Base-by-base conservation (phyloP, 169 alveolate genomes). In the Plasmodium chabaudi region DNA sequence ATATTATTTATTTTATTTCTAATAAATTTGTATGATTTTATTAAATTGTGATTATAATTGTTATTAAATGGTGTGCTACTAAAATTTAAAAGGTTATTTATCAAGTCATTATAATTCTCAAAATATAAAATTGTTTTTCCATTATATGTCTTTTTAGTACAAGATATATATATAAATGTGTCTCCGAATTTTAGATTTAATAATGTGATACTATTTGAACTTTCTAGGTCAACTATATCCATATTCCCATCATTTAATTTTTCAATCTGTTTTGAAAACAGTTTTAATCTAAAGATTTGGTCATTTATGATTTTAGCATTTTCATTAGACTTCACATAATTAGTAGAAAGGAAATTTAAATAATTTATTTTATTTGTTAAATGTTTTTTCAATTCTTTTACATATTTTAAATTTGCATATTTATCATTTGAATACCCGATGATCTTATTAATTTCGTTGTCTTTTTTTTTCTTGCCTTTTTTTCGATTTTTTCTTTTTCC, bases 111-210 rank as follows among this genome's bases (percentile, higher is more conserved):
- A 64, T 86, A 86, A 71, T 59, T 70, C 34, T 86, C 91, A 53
- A 86, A 86, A 15, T 63, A 57, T 23, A 69, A 71, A 15, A 86
- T 71, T n/a, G 91, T 86, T 63, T 86, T 86, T 39, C 91, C 91
- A 55, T 86, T 86, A 23, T 70, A 70, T 15, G 91, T 70, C 21
- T 61, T 68, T 51, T 68, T 86, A 3, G 90, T 67, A 61, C 90
- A 82, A 19, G 68, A 47, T 55, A 82, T 65, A 34, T 67, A 82
- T 53, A 82, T 61, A 46, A 82, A 57, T 42, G 82, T 17, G 68
- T 67, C 55, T 12, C 64, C 71, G 5, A 53, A 19, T 23, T 57
- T 82, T 57, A 82, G 60, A 67, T 82, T 82, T 67, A 82, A 65
- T 34, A 82, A 46, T 44, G 65, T 82, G 9, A 82, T 64, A 59